Base-by-base conservation (phyloP, 192 early-diverging fungal species). In the Gorgonomyces haynaldii region DNA sequence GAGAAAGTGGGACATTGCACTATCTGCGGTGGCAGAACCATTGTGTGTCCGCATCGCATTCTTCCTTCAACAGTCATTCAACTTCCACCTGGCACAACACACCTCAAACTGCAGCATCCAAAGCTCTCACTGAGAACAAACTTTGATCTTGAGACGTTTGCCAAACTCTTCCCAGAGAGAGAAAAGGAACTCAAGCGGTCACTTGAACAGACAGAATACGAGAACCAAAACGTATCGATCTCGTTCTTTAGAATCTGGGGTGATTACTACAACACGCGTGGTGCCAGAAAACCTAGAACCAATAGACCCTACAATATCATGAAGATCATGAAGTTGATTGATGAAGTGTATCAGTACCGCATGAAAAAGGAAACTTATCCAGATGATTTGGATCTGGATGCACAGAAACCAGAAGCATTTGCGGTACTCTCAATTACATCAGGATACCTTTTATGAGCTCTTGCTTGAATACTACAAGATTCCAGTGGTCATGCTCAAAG, bases 391-490 rank as follows among this genome's bases (percentile, higher is more conserved):
- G 23, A 42, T 17, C 50, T 58, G n/a, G 46, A 59, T 8, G 13
- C 27, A n/a, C 34, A 27, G 8, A 43, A 43, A 25, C 34, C 27
- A 15, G 35, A 40, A 2, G 29, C 31, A 1, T 13, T 15, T 29
- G 42, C 19, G 3, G 10, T 32, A 13, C 26, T 3, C 0, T n/a
- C 43, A 24, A 7, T 41, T 58, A 10, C 24, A 17, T 10, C 44
- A 72, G 68, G 68, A 74, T 32, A 59, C 57, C 22, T 71, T 74
- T 36, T 72, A 64, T 34, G 62, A 68, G 16, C 42, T 56, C 32
- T 59, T 74, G 58, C 24, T 37, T 7, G 34, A 62, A 10, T 23
- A 63, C n/a, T 74, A 74, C 38, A 62, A 65, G 44, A 56, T 65
- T 27, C 24, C 28, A 39, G 59, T 63, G 8, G 54, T 71, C 32